phyloP scores from a whole-genome alignment of 2,329 filamentous ascomycete genomes.

The Coleophoma eucalyptorum region DNA sequence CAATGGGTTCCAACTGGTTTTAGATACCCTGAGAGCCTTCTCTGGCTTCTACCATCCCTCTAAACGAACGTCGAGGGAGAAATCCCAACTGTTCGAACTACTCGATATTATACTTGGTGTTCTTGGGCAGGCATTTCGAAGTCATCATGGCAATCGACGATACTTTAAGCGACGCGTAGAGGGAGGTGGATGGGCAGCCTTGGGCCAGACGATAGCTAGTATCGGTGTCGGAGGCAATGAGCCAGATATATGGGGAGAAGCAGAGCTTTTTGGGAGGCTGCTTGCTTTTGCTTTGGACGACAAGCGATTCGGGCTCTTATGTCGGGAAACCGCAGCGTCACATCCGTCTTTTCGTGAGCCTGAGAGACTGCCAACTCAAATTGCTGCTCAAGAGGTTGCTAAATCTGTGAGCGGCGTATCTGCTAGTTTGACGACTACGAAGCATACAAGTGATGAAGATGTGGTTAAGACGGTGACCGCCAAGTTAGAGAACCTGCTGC shows the following conservation, averaged over 20 bases:
- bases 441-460: constrained; percentile 16
- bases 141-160: constrained; percentile 80
- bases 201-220: constrained; percentile 70
- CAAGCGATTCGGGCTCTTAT: constrained; percentile 67
- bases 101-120: constrained; percentile 70
- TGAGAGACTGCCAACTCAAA: neutral
- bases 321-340: constrained; percentile 39
- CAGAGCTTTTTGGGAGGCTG: constrained; percentile 77
- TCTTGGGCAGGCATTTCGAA: constrained; percentile 61
- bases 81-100: constrained; percentile 61
- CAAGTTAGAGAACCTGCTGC: constrained; percentile 45
- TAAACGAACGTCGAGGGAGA: constrained; percentile 58
- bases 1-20: constrained; percentile 70
- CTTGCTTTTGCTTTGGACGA: constrained; percentile 79
- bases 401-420: neutral
- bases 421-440: neutral
- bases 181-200: constrained; percentile 71
- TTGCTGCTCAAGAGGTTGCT: neutral
- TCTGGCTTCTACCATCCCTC: constrained; percentile 73
- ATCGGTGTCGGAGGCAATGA: constrained; percentile 63
- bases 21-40: constrained; percentile 66
- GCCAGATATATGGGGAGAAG: constrained; percentile 63
- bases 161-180: constrained; percentile 79
- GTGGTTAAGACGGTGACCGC: constrained; percentile 22
- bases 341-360: constrained; percentile 25